Evolutionary conservation across 495 filamentous ascomycete species (phyloP), one percentile per base, ranked within the genome.

Genomic region (Amniculicola lignicola): DNA sequence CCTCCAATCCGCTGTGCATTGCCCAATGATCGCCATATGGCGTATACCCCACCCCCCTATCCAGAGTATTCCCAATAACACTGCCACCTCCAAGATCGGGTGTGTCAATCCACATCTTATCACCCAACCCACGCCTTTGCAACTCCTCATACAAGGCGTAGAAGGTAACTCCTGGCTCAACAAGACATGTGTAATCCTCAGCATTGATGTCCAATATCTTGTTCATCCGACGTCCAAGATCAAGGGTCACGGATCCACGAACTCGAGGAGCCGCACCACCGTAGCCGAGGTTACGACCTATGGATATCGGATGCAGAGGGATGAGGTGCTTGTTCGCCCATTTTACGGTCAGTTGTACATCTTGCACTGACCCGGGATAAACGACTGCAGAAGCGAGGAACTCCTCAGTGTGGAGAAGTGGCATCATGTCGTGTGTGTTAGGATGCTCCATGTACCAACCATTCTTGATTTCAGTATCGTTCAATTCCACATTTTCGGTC

Each of bases 11-110:
- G 5, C 69, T 70, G 33, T 76, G 70, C 49, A 65, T 66, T 27
- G 75, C 75, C 59, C 76, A 75, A 43, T 80, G 77, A 7, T 74
- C 67, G 11, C 74, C 77, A 45, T 73, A 72, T 14, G 72, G 69
- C 36, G 74, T 74, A 54, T 74, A 75, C 1, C 72, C 73, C 7
- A 75, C 65, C 0, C 73, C 73, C 5, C 72, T 57, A 51, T 75
- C 73, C 23, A 74, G 44, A 3, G 72, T 72, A 69, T 83, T 82
- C 21, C 80, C 79, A 16, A 82, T 40, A 1, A 82, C 75, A 14
- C 76, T 79, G 3, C 79, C 80, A 64, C 80, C 78, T 36, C 79
- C 79, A n/a, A 83, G 63, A 45, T 75, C 76, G 3, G 80, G 78
- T 2, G 71, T 74, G 57, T 76, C 77, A 2, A 75, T 73, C 78